These are phyloP conservation scores for Mallotus nudiflorus DNA, from an alignment of 345 rosid species.

Conservation along the genomic window DNA sequence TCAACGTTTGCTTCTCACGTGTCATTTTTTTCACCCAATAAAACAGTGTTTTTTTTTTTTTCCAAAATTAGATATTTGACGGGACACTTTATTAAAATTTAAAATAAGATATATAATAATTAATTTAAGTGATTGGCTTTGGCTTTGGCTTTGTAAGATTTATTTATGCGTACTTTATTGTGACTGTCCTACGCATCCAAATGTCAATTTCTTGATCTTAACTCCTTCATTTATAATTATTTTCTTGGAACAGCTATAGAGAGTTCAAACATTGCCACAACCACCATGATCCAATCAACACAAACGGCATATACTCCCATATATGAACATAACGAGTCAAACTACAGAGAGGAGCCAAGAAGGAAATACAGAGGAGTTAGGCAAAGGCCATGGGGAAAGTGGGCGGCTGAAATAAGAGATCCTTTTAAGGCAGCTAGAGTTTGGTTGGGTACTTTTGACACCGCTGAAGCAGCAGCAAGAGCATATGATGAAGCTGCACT, in stretches of 20 bases:
- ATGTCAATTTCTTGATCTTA: no score
- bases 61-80: no score
- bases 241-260: conserved; percentile 24
- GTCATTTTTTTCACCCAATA: background rate
- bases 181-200: background rate
- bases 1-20: background rate
- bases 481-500: conserved; percentile 92
- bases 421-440: conserved; percentile 88
- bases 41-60: background rate
- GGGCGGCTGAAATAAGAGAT: conserved; percentile 97
- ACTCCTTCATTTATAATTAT: background rate
- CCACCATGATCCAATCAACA: conserved; percentile 18
- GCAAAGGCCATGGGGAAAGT: conserved; percentile 92
- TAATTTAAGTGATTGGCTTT: no score
- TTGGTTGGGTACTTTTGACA: conserved; percentile 90
- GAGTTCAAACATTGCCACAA: conserved; percentile 16
- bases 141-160: no score
- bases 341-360: conserved; percentile 33
- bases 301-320: conserved; percentile 20
- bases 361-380: conserved; percentile 87
- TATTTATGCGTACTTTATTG: background rate
- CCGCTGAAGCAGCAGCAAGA: conserved; percentile 82
- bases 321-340: conserved; percentile 37
- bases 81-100: no score
- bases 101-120: no score